phyloP scores from a whole-genome alignment of 192 early-diverging fungal genomes.

The Umbelopsis ramanniana region DNA sequence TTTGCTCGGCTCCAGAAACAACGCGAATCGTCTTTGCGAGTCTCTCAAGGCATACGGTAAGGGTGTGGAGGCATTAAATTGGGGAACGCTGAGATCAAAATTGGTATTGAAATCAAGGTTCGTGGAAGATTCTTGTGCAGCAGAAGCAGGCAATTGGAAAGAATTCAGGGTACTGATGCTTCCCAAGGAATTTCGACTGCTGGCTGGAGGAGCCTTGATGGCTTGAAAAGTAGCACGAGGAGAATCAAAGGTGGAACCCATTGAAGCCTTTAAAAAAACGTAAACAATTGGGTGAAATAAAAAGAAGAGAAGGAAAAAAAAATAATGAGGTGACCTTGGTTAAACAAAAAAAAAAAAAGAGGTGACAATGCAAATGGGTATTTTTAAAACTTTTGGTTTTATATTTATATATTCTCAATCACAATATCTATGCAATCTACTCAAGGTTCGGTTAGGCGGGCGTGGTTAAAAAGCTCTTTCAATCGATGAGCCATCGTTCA shows the following conservation, averaged over 20 bases:
- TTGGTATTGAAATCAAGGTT: constrained; percentile 26
- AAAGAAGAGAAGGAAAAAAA: neutral
- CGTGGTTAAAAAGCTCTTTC: too few relatives aligned
- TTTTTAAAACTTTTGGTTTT: neutral
- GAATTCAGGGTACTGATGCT: constrained; percentile 3
- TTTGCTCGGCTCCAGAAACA: constrained; percentile 35
- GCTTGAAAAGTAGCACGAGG: constrained; percentile 18
- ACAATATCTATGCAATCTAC: neutral
- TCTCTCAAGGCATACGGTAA: constrained; percentile 40
- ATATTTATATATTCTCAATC: neutral
- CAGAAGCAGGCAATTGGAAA: neutral
- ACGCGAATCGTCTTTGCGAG: constrained; percentile 26
- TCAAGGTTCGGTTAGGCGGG: too few relatives aligned
- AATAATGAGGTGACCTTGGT: neutral
- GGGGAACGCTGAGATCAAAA: constrained; percentile 15
- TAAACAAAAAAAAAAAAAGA: constrained; percentile 2
- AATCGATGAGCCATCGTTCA: constrained; percentile 1
- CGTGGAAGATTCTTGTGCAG: constrained; percentile 8
- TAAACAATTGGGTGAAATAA: neutral
- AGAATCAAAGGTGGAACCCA: constrained; percentile 8
- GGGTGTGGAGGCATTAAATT: constrained; percentile 10
- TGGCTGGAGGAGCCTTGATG: neutral
- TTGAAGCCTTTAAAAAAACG: neutral
- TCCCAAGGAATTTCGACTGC: neutral
- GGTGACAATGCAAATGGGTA: constrained; percentile 5